Evolutionary conservation across 805 yeast species (phyloP).

Genomic region (Saccharomycopsis fermentans): DNA sequence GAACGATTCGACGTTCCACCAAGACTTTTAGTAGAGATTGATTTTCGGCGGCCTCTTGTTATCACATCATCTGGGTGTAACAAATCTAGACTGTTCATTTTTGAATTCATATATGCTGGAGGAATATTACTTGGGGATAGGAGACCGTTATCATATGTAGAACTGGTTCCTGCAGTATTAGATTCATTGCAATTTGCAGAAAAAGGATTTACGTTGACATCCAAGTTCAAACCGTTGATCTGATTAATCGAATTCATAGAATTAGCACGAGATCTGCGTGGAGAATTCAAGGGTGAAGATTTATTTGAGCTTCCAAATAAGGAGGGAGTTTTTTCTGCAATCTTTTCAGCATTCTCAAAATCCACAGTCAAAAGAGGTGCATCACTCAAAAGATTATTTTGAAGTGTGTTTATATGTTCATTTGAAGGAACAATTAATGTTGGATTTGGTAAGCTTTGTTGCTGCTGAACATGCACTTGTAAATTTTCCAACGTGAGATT

Average conservation of each 20-base stretch:
- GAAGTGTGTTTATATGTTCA: neutral
- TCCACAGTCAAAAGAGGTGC: constrained; percentile 1
- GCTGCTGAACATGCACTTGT: constrained; percentile 1
- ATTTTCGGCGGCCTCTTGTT: constrained; percentile 25
- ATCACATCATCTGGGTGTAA: constrained; percentile 29
- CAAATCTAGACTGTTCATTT: constrained; percentile 18
- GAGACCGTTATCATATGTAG: constrained; percentile 3
- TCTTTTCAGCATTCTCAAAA: constrained; percentile 23
- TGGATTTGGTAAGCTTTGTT: neutral
- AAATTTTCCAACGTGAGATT: constrained; percentile 10
- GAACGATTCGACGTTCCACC: constrained; percentile 15
- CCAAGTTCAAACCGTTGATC: constrained; percentile 17
- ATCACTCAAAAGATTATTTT: neutral
- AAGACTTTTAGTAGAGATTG: constrained; percentile 10
- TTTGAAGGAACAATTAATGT: neutral
- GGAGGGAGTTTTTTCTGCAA: constrained; percentile 42
- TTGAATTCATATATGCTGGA: neutral
- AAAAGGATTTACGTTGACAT: neutral
- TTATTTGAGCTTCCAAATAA: constrained; percentile 40
- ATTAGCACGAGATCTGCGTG: constrained; percentile 26
- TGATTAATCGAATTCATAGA: constrained; percentile 19
- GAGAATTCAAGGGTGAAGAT: constrained; percentile 29
- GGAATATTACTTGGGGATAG: constrained; percentile 29
- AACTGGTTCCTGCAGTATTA: neutral
- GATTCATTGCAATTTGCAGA: neutral